phyloP scores from a whole-genome alignment of 2,329 filamentous ascomycete genomes.

The Ceratocystis cubensis region DNA sequence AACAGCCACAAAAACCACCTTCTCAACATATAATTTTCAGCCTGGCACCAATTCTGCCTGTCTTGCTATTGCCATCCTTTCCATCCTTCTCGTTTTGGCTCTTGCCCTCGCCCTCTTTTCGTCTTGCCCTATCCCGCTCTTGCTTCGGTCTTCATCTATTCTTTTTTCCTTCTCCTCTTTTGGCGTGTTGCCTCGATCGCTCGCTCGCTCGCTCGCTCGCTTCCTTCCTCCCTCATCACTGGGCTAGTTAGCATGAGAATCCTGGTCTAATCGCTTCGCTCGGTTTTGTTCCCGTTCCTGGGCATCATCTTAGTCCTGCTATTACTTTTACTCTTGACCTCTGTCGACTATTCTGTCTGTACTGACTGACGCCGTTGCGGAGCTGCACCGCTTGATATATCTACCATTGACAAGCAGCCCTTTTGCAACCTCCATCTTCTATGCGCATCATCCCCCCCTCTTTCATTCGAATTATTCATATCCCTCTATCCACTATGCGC shows the following conservation, averaged over 20 bases:
- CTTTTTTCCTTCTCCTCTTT: neutral
- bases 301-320: neutral
- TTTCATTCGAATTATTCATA: neutral
- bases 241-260: neutral
- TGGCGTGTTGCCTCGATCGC: too few relatives aligned
- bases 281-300: neutral
- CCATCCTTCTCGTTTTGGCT: neutral
- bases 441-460: constrained; percentile 26
- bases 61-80: neutral
- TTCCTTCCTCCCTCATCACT: too few relatives aligned
- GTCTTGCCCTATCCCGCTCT: neutral
- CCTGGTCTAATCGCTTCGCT: neutral
- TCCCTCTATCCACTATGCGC: constrained; percentile 18
- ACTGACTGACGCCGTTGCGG: too few relatives aligned
- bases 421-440: constrained; percentile 21
- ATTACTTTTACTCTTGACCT: neutral
- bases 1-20: too few relatives aligned
- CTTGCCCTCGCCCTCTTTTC: neutral
- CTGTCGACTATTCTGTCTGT: neutral
- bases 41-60: too few relatives aligned
- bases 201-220: too few relatives aligned
- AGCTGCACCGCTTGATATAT: too few relatives aligned
- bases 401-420: neutral
- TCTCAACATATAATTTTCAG: too few relatives aligned
- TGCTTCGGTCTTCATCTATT: neutral